phyloP scores from a whole-genome alignment of 108 stramenopile genomes.

The Stephanodiscus triporus region DNA sequence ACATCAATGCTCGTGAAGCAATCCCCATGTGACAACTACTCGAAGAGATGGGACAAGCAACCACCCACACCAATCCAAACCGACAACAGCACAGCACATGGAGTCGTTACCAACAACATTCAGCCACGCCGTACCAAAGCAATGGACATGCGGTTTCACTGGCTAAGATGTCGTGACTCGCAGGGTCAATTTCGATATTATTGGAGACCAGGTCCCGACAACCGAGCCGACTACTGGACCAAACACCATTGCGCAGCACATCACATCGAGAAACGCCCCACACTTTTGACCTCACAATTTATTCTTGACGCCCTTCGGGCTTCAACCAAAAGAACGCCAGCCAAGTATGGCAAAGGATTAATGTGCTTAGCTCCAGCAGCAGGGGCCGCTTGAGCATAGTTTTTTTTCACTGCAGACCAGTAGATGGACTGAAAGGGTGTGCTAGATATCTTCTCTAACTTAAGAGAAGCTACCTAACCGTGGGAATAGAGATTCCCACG shows the following conservation, averaged over 20 bases:
- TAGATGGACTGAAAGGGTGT: too few species aligned
- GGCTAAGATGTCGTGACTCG: background rate
- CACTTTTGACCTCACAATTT: background rate
- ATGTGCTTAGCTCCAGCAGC: too few species aligned
- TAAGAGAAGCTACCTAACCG: too few species aligned
- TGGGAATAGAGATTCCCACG: too few species aligned
- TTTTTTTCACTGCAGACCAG: too few species aligned
- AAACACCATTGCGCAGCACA: conserved; percentile 16
- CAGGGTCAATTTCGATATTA: background rate
- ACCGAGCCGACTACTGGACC: conserved; percentile 13
- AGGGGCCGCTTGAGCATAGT: too few species aligned
- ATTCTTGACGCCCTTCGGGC: background rate
- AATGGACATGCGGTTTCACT: background rate
- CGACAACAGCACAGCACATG: background rate
- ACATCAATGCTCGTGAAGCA: conserved; percentile 3
- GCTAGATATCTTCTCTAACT: too few species aligned
- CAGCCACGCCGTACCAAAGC: background rate
- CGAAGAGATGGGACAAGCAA: conserved; percentile 16
- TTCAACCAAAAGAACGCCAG: background rate
- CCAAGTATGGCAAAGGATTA: too few species aligned
- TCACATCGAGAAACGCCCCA: background rate
- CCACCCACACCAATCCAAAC: background rate
- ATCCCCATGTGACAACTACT: background rate
- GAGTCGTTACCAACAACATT: background rate
- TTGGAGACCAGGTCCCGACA: background rate